Evolutionary conservation across 768 basidiomycete species (phyloP).

Genomic region (Amanita pseudoporphyria): DNA sequence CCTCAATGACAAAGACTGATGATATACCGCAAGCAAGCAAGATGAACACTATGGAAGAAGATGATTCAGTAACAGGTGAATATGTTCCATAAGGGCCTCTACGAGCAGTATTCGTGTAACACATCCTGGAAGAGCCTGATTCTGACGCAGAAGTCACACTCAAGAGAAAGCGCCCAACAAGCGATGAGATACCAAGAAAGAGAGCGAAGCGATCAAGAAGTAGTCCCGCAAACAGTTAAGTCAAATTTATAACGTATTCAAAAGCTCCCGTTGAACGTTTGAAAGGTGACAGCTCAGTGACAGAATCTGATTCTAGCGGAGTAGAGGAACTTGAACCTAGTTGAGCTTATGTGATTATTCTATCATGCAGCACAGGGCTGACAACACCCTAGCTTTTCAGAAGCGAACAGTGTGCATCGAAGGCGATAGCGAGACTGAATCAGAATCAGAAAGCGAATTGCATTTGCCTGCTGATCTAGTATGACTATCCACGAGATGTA

Average conservation of each 20-base stretch:
- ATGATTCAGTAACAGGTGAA: conserved; percentile 5
- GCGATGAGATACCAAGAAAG: conserved; percentile 10
- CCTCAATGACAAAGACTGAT: background rate
- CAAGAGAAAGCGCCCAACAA: background rate
- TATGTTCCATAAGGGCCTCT: background rate
- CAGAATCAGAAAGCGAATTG: conserved; percentile 22
- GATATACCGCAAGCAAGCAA: background rate
- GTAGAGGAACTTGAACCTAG: conserved; percentile 1
- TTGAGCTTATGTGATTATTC: background rate
- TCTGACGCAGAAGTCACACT: background rate
- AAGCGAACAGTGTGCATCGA: background rate
- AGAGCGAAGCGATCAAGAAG: background rate
- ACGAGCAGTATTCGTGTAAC: background rate
- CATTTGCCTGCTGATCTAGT: conserved; percentile 17
- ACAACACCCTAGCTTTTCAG: background rate
- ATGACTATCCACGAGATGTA: conserved; percentile 5
- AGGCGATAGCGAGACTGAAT: conserved; percentile 10
- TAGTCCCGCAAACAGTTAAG: background rate
- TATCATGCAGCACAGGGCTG: background rate
- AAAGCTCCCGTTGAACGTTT: conserved; percentile 5
- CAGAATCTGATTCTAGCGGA: conserved; percentile 33
- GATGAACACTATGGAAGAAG: background rate
- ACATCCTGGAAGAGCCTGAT: conserved; percentile 2
- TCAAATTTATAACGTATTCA: conserved; percentile 5
- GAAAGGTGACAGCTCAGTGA: conserved; percentile 22